Base-by-base conservation (phyloP, 331 rosid species). In the Quercus phellos region DNA sequence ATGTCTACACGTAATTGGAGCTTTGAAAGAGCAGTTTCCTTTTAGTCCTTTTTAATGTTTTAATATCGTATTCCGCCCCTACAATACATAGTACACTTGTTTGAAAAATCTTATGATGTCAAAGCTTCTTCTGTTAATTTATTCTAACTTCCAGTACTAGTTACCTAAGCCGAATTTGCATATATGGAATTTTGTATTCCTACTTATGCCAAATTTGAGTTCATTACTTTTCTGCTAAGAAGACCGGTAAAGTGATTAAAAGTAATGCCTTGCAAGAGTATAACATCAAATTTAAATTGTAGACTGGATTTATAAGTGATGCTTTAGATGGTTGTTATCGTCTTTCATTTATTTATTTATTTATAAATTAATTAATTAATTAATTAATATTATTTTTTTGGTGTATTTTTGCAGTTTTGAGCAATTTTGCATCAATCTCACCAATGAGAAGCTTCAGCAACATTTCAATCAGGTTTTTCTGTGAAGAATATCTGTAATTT, bases 401-500 rank as follows among this genome's bases (percentile, higher is more conserved):
- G 1, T 78, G 53, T 79, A 76, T 71, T 71, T 51, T 84, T 82
- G 81, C 89, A 96, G 99, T 85, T 96, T 96, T 82, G 98, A 96
- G 91, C 99, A 96, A 86, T 93, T 96, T 71, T 96, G 99, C 85
- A 96, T 96, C 82, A 93, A 96, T 83, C 86, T 96, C 89, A 96
- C 99, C 2, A 93, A 96, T 83, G 99, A 96, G 89, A 96, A 96
- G 87, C 98, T 96, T 73, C 99, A 96, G 87, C 99, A 96, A 55
- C 99, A 93, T 85, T 93, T 96, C 81, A 96, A 96, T 82, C 99
- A 96, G 99, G 99, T 96, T 82, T 77, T 85, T 80, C 46, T 51
- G 38, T 55, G 51, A 61, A 73, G 76, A 27, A 53, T 50, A 74
- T 24, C 51, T 80, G 61, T 59, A 58, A 53, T 55, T 85, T 74